Evolutionary conservation across 106 monocot genomes (phyloP).

Genomic region (Vanilla planifolia): DNA sequence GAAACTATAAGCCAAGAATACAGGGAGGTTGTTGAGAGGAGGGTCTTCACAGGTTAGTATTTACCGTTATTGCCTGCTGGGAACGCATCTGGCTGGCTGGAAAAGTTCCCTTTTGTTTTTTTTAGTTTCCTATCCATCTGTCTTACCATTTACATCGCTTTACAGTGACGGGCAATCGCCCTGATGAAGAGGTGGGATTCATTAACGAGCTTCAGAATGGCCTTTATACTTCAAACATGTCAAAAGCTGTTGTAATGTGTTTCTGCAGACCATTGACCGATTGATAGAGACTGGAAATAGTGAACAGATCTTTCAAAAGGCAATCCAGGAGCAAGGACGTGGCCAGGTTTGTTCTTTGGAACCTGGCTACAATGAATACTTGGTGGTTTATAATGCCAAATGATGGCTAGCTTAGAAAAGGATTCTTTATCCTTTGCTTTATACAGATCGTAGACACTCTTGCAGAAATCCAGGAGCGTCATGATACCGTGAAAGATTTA

Average conservation of each 20-base stretch:
- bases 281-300: slow-evolving; percentile 58
- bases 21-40: slow-evolving; percentile 60
- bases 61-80: background rate
- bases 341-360: slow-evolving; percentile 32
- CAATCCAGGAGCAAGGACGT: slow-evolving; percentile 62
- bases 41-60: slow-evolving; percentile 53
- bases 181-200: slow-evolving; percentile 97
- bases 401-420: background rate
- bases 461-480: slow-evolving; percentile 40
- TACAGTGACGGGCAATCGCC: slow-evolving; percentile 76
- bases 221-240: too few species aligned
- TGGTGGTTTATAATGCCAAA: background rate
- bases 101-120: background rate
- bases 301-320: slow-evolving; percentile 56
- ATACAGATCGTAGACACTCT: slow-evolving; percentile 34
- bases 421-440: background rate
- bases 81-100: background rate
- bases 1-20: slow-evolving; percentile 48
- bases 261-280: slow-evolving; percentile 44
- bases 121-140: background rate
- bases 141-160: background rate
- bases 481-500: slow-evolving; percentile 32
- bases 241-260: background rate
- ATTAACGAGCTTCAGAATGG: too few species aligned
- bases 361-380: background rate